Base-by-base conservation (phyloP, 352 stramenopile species). In the Phytophthora colocasiae region DNA sequence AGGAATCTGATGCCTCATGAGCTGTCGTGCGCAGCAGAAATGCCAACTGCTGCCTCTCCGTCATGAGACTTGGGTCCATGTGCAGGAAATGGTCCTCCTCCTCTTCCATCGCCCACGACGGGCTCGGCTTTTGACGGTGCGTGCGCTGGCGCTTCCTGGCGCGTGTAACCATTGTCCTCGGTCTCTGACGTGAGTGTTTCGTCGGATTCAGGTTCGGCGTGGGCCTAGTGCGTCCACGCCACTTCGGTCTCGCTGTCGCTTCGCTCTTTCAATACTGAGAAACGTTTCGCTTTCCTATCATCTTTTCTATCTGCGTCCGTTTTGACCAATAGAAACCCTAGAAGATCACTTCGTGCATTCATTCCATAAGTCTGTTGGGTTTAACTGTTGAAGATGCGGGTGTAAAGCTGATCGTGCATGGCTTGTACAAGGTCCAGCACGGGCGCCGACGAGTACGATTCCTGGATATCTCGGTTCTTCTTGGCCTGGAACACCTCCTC, bases 361-460 rank as follows among this genome's bases (percentile, higher is more conserved):
- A 36, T 36, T 36, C 8, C 9, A 14, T 36, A 36, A 36, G 8
- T 34, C 31, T 36, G 31, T 14, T 4, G 31, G 31, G 31, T 76
- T 31, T 39, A 77, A 58, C 87, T 96, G 62, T 93, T 96, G 62
- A 96, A 96, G 43, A 96, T 94, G 29, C 87, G 85, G 61, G 87
- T 96, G 71, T 96, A 96, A n/a, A 96, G 71, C 51, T 92, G 81
- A 60, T 96, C 87, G 63, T 96, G 87, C 77, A 91, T 90, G 54
- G 75, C 83, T 46, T 96, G 87, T 53, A 94, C 78, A 22, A 96
- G 73, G 55, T 96, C 87, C 11, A 94, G 78, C 54, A 93, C 73
- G 0, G 87, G 87, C 34, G 83, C 85, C 5, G 85, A 93, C 43
- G 84, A 91, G 69, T 93, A 92, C 46, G 87, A 88, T 49, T 90